phyloP scores from a whole-genome alignment of 352 stramenopile species.

The Globisporangium orthogonon region DNA sequence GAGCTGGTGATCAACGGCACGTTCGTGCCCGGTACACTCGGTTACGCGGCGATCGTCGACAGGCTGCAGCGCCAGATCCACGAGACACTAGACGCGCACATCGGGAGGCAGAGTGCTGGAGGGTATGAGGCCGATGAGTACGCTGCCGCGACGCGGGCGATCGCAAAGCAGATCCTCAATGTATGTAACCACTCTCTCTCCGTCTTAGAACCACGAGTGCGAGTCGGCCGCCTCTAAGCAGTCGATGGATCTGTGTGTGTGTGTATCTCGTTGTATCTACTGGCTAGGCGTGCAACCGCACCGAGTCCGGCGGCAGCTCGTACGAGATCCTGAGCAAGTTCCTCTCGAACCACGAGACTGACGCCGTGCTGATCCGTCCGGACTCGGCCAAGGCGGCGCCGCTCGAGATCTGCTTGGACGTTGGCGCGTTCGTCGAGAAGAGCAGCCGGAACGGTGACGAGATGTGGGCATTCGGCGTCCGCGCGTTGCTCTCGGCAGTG shows the following conservation, averaged over 20 bases:
- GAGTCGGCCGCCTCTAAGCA: no score
- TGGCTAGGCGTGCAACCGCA: slow-evolving; percentile 63
- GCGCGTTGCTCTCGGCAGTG: slow-evolving; percentile 35
- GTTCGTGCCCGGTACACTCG: slow-evolving; percentile 31
- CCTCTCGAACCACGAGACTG: slow-evolving; percentile 39
- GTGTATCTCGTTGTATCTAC: no score
- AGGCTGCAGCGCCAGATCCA: slow-evolving; percentile 38
- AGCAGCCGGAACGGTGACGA: not conserved
- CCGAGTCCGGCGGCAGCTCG: slow-evolving; percentile 61
- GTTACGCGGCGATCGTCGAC: slow-evolving; percentile 57
- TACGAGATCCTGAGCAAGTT: slow-evolving; percentile 67
- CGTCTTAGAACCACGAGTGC: not conserved
- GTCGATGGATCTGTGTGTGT: no score
- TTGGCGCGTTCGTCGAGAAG: slow-evolving; percentile 43
- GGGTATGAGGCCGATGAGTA: slow-evolving; percentile 7
- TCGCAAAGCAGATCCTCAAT: slow-evolving; percentile 35
- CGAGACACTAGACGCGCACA: slow-evolving; percentile 19
- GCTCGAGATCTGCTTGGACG: slow-evolving; percentile 45
- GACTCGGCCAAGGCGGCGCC: slow-evolving; percentile 53
- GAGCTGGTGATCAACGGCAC: slow-evolving; percentile 62
- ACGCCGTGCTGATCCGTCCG: slow-evolving; percentile 58
- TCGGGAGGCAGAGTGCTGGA: slow-evolving; percentile 19
- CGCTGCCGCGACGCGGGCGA: slow-evolving; percentile 3
- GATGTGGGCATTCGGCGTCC: slow-evolving; percentile 58
- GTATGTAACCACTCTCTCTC: slow-evolving; percentile 8